Evolutionary conservation across 2,329 filamentous ascomycete genomes (phyloP).

Genomic region (Apiospora malaysiana): DNA sequence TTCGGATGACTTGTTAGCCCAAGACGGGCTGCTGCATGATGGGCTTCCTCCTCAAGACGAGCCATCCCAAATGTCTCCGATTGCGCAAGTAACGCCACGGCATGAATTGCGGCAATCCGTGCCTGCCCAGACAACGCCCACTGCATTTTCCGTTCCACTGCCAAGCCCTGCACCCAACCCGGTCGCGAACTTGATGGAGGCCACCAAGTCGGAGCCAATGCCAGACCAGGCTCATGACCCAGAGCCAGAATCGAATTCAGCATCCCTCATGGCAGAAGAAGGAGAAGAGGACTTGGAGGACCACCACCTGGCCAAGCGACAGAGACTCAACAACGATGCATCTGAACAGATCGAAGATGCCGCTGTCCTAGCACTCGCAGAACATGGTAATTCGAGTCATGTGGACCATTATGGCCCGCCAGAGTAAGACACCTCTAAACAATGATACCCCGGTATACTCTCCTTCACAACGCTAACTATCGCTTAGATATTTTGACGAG

Average conservation of each 20-base stretch:
- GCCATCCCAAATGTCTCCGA: neutral
- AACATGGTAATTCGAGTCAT: constrained; percentile 33
- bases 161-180: neutral
- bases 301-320: constrained; percentile 40
- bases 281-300: constrained; percentile 34
- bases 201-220: neutral
- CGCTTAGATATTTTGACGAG: constrained; percentile 37
- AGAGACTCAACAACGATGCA: constrained; percentile 34
- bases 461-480: constrained; percentile 22
- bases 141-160: neutral
- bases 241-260: neutral
- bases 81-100: neutral
- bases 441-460: neutral
- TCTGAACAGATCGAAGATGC: constrained; percentile 33
- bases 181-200: neutral
- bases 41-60: neutral
- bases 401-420: constrained; percentile 35
- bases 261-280: constrained; percentile 25
- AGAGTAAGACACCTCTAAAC: constrained; percentile 32
- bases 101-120: neutral
- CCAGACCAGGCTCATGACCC: neutral
- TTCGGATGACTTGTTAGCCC: constrained; percentile 1
- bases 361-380: constrained; percentile 37
- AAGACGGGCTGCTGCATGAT: neutral
- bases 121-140: neutral